Evolutionary conservation across 768 basidiomycete genomes (phyloP), one percentile per base, ranked within the genome.

Genomic region (Gloeopeniophorella convolvens): DNA sequence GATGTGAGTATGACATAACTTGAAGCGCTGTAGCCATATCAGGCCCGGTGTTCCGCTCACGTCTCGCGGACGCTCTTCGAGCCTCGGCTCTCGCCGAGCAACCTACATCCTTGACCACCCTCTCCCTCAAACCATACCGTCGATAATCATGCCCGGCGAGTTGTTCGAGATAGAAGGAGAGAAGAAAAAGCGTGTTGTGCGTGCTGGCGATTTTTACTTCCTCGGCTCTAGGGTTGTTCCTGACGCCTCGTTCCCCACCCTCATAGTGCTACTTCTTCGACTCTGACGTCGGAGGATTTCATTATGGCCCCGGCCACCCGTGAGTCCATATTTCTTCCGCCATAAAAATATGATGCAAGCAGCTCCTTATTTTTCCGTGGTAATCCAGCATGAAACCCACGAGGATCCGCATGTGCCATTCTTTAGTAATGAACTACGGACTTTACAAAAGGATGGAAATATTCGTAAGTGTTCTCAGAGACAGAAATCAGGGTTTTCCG

Each of bases 401-500:
- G 18, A 79, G 96, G 30, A 96, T 98, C 73, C 84, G 95, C 59
- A 99, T 99, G 96, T 97, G 94, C 65, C 96, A 99, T 70, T 94
- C 94, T 10, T 76, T 99, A 45, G 96, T 99, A 48, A 99, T 99
- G 96, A 99, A 98, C 70, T 97, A 97, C 66, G 93, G 94, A 16
- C 71, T 99, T 15, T 99, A 99, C 74, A 97, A 97, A 70, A 93
- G 93, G 70, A 99, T 99, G 96, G 96, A 99, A 68, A 99, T 99
- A 58, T 99, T 97, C 61, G 96, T 97, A 63, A 60, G 96, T 76
- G 15, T 23, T n/a, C 33, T 43, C 28, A 18, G 20, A 13, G 21
- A 16, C 18, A 21, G 18, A 4, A 18, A 15, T 26, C 9, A n/a
- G 26, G 24, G 15, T n/a, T 20, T 18, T 4, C 18, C 21, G 1